Percentiles rank a stretch among this genome's conserved stretches.
Evolutionary conservation across 164 flowering plant species (phyloP).

Genomic region (Liquidambar formosana): DNA sequence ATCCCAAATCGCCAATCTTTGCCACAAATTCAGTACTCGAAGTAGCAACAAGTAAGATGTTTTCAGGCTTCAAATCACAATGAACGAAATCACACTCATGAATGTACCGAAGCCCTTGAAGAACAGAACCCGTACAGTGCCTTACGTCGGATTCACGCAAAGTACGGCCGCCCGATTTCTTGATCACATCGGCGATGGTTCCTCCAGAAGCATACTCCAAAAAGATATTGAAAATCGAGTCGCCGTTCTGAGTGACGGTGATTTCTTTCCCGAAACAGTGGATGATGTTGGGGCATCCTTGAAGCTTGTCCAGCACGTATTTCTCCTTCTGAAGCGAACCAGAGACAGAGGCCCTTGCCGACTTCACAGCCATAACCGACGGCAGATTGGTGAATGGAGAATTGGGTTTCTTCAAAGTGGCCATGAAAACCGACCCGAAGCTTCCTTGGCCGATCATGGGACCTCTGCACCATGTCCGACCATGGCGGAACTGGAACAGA

Average conservation of each 20-base stretch:
- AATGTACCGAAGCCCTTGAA: conserved; percentile 18
- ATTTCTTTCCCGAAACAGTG: conserved; percentile 21
- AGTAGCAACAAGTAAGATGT: conserved; percentile 9
- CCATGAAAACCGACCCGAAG: conserved; percentile 33
- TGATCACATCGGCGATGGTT: conserved; percentile 21
- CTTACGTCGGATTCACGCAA: conserved; percentile 15
- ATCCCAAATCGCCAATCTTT: conserved; percentile 32
- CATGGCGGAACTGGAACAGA: too few relatives aligned
- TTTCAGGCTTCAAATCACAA: conserved; percentile 34
- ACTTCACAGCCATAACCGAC: conserved; percentile 36
- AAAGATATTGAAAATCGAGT: conserved; percentile 29
- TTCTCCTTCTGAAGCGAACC: conserved; percentile 29
- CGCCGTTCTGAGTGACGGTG: conserved; percentile 21
- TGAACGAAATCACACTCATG: conserved; percentile 26
- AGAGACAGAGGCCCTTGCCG: conserved; percentile 22
- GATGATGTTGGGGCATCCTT: conserved; percentile 27
- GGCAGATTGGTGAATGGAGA: conserved; percentile 24
- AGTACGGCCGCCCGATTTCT: conserved; percentile 10
- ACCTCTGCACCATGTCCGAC: conserved; percentile 29
- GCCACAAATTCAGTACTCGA: conserved; percentile 11
- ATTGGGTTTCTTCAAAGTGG: conserved; percentile 24
- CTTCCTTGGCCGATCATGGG: conserved; percentile 33
- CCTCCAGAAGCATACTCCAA: conserved; percentile 45
- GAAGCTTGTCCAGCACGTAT: conserved; percentile 16
- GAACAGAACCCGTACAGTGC: conserved; percentile 13